phyloP scores from a whole-genome alignment of 257 asterid species.

The Verbena officinalis region DNA sequence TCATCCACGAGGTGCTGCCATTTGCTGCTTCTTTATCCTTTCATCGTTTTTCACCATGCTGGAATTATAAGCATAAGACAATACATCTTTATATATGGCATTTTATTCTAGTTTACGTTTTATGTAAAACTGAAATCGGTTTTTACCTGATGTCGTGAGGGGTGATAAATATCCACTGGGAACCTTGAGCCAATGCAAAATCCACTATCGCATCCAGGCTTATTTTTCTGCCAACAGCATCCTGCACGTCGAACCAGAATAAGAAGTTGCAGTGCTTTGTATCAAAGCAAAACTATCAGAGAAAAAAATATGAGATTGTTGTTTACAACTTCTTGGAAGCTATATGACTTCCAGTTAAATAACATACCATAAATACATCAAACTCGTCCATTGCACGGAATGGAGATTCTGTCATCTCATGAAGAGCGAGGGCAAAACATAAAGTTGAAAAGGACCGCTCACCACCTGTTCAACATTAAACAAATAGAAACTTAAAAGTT shows the following conservation, averaged over 20 bases:
- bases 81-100: not conserved
- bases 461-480: constrained; percentile 57
- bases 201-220: constrained; percentile 90
- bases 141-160: constrained; percentile 93
- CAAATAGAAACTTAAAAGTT: not conserved
- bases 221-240: constrained; percentile 96
- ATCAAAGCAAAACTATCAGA: too few species aligned
- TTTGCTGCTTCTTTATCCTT: constrained; percentile 94
- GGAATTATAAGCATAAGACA: constrained; percentile 33
- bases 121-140: not conserved
- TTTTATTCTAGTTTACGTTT: too few species aligned
- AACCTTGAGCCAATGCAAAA: constrained; percentile 89
- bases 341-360: constrained; percentile 9
- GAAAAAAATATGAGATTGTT: too few species aligned
- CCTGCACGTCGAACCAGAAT: constrained; percentile 48
- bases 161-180: constrained; percentile 96
- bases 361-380: constrained; percentile 90
- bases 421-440: constrained; percentile 96
- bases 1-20: constrained; percentile 93
- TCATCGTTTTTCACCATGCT: constrained; percentile 90
- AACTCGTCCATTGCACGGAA: constrained; percentile 99
- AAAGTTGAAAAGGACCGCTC: constrained; percentile 97
- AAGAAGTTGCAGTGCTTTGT: not conserved
- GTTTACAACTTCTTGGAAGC: constrained; percentile 1
- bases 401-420: constrained; percentile 98